These are phyloP conservation scores for Penicillium rolfsii DNA, from an alignment of 2,329 filamentous ascomycete species.

Conservation along the genomic window DNA sequence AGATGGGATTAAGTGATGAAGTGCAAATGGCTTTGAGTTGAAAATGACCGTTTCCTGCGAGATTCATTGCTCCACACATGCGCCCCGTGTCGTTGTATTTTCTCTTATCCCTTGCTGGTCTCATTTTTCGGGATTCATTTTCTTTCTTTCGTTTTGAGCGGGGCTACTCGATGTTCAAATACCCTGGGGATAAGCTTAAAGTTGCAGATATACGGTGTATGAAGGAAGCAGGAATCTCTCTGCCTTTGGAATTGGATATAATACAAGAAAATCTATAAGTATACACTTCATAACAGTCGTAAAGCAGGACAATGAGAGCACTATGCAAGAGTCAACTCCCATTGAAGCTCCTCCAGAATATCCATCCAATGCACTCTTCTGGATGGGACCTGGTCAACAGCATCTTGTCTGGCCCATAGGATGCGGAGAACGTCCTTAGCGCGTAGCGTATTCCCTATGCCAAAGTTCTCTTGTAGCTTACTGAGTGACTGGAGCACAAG, in stretches of 20 bases:
- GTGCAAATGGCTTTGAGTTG: constrained; percentile 80
- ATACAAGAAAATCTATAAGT: constrained; percentile 3
- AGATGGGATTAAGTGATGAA: constrained; percentile 82
- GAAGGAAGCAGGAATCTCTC: not conserved
- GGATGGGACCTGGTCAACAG: not conserved
- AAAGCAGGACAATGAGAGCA: not conserved
- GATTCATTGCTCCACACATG: not conserved
- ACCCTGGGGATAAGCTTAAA: not conserved
- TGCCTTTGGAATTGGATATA: not conserved
- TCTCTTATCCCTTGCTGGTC: not conserved
- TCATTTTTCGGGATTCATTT: not conserved
- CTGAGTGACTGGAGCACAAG: constrained; percentile 33
- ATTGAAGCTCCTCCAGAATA: constrained; percentile 36
- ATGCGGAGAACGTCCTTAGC: constrained; percentile 37
- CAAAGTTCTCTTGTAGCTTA: constrained; percentile 40
- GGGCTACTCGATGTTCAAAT: not conserved
- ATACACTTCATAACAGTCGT: not conserved
- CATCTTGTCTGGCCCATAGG: constrained; percentile 33
- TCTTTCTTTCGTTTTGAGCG: not conserved
- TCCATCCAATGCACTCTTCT: constrained; percentile 37
- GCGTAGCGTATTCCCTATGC: constrained; percentile 41
- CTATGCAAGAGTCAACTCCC: constrained; percentile 41
- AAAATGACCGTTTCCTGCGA: constrained; percentile 20
- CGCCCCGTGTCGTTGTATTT: not conserved
- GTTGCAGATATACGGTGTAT: not conserved